Percentiles rank a stretch among this genome's conserved stretches.
These are phyloP conservation scores for Camelina sativa DNA, from an alignment of 345 rosid genomes.

Conservation along the genomic window DNA sequence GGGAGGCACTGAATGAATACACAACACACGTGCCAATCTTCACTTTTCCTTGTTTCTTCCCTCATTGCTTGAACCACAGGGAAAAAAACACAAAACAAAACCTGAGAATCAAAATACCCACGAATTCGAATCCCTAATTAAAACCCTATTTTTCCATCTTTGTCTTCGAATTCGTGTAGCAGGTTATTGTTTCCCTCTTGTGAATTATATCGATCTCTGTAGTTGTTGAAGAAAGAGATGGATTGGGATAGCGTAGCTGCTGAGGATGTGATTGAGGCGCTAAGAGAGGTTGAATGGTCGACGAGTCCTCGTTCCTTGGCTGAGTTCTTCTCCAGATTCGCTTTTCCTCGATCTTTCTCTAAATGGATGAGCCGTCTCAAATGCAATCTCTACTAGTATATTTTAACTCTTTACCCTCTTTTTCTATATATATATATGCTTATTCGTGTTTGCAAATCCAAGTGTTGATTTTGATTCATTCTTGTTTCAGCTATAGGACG, in stretches of 20 bases:
- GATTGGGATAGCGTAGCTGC: constrained; percentile 48
- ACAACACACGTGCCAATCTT: not conserved
- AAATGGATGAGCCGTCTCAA: constrained; percentile 49
- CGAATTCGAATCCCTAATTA: constrained; percentile 34
- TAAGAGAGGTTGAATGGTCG: constrained; percentile 49
- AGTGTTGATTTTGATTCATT: constrained; percentile 7
- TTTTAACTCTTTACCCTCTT: not conserved
- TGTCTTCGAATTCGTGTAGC: constrained; percentile 2
- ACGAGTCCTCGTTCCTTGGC: constrained; percentile 44
- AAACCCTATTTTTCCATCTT: not conserved
- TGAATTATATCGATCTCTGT: not conserved
- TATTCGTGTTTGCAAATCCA: not conserved
- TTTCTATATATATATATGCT: not conserved
- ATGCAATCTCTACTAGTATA: constrained; percentile 50
- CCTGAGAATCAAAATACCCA: constrained; percentile 27
- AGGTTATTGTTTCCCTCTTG: not conserved
- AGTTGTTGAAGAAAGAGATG: constrained; percentile 33
- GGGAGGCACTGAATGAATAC: no score
- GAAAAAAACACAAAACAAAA: constrained; percentile 34
- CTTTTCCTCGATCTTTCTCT: constrained; percentile 48
- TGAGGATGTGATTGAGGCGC: constrained; percentile 44
- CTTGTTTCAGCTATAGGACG: constrained; percentile 44
- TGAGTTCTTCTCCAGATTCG: constrained; percentile 49
- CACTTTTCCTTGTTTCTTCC: not conserved
- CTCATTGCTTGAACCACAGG: constrained; percentile 35